Base-by-base conservation (phyloP, 495 filamentous ascomycete genomes). In the Physcia stellaris region DNA sequence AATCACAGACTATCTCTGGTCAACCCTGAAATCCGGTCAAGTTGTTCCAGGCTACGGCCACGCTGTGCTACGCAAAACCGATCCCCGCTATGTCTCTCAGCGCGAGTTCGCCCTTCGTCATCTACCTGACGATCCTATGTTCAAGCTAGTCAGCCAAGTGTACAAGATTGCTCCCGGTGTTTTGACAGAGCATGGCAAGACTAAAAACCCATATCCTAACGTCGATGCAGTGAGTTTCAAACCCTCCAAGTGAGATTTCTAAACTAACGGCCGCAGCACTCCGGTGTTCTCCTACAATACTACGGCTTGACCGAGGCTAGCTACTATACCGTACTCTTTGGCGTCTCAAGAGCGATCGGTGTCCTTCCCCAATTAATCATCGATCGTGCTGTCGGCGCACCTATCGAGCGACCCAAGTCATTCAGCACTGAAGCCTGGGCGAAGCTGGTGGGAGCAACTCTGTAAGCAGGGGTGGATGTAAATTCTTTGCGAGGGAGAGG, bases 311-410 rank as follows among this genome's bases (percentile, higher is more conserved):
- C 82, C 43, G 88, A 98, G 73, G 80, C 90, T 60, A 95, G 79
- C 79, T 98, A 90, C 79, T 98, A 98, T 79, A 98, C 90, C 42
- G 90, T 98, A 39, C 80, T 96, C 53, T 98, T 98, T 65, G 90
- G 90, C 73, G 92, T 98, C 16, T 94, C 86, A 47, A 81, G 90
- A 59, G 90, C 92, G 48, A 80, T 98, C 51, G 90, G 90, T 79
- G 90, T 96, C 45, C 79, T 96, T 42, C 92, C 90, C 43, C 90
- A 98, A 73, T 73, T 98, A 55, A 98, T 98, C 75, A 95, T 96
- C 58, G 90, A 98, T 75, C 92, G 90, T 62, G 90, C 90, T 42
- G 74, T 96, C 39, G 90, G 90, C 50, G 64, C 64, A 49, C 68
- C 62, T 41, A 70, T 67, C 45, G 67, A 73, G 59, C 65, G 80